phyloP scores from a whole-genome alignment of 768 basidiomycete species.

The Asterophora parasitica region DNA sequence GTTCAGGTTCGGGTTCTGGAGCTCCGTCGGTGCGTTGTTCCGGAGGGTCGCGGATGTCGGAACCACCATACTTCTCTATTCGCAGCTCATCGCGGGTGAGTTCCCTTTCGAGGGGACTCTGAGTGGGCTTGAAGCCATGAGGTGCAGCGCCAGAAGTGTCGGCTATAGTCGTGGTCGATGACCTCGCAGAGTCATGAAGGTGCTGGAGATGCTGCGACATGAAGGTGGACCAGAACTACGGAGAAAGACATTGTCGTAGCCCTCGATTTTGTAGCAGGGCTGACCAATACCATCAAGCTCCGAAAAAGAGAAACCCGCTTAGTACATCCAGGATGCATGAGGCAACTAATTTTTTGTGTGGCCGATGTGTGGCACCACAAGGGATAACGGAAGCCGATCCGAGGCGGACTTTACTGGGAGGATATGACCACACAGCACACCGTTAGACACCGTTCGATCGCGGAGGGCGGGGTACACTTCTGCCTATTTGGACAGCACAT shows the following conservation, averaged over 20 bases:
- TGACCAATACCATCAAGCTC: conserved; percentile 1
- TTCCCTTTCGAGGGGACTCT: conserved; percentile 19
- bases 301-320: neutral
- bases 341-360: neutral
- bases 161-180: conserved; percentile 11
- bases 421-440: too few relatives aligned
- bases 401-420: neutral
- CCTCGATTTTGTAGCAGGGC: neutral
- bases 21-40: conserved; percentile 3
- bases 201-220: conserved; percentile 6
- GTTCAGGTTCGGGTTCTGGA: conserved; percentile 14
- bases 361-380: too few relatives aligned
- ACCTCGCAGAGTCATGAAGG: conserved; percentile 3
- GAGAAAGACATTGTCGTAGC: neutral
- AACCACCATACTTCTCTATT: conserved; percentile 27
- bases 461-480: too few relatives aligned
- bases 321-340: neutral
- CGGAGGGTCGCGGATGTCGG: conserved; percentile 25
- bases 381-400: neutral
- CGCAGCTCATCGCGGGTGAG: conserved; percentile 22
- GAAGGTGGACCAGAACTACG: neutral
- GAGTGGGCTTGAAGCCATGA: neutral
- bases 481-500: too few relatives aligned
- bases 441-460: too few relatives aligned
- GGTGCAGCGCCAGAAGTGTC: neutral